Percentiles rank a stretch among this genome's conserved stretches.
Conservation (phyloP, 148 eudicot species). For the Rhododendron griersonianum region DNA sequence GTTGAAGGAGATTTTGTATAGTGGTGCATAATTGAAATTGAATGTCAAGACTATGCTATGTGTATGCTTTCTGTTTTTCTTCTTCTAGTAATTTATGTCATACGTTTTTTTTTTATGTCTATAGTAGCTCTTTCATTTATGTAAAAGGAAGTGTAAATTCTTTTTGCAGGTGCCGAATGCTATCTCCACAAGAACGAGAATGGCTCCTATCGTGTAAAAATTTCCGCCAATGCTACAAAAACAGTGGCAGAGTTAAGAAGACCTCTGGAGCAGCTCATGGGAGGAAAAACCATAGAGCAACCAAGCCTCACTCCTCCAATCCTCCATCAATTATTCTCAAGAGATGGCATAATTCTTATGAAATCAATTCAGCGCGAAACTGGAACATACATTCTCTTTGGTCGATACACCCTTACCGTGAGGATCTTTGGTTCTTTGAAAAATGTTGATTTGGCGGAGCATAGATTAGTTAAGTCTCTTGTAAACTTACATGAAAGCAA, state of each 20-base stretch:
- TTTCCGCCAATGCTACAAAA: conserved; percentile 83
- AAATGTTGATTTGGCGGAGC: conserved; percentile 43
- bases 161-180: conserved; percentile 60
- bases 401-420: conserved; percentile 47
- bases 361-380: conserved; percentile 65
- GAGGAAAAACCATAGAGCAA: conserved; percentile 55
- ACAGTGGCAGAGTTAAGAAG: conserved; percentile 69
- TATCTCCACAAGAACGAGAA: conserved; percentile 40
- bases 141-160: background rate
- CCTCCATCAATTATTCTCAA: conserved; percentile 50
- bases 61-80: background rate
- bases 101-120: background rate
- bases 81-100: background rate
- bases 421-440: conserved; percentile 59
- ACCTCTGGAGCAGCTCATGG: conserved; percentile 75
- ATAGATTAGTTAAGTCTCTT: conserved; percentile 50
- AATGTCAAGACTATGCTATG: background rate
- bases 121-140: background rate
- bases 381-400: conserved; percentile 56
- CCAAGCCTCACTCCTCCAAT: conserved; percentile 60
- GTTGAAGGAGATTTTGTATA: background rate
- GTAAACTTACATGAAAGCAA: conserved; percentile 52
- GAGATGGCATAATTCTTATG: conserved; percentile 57
- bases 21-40: background rate
- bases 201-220: conserved; percentile 67